Evolutionary conservation across 192 early-diverging fungal species (phyloP).

Genomic region (Coemansia sp.): DNA sequence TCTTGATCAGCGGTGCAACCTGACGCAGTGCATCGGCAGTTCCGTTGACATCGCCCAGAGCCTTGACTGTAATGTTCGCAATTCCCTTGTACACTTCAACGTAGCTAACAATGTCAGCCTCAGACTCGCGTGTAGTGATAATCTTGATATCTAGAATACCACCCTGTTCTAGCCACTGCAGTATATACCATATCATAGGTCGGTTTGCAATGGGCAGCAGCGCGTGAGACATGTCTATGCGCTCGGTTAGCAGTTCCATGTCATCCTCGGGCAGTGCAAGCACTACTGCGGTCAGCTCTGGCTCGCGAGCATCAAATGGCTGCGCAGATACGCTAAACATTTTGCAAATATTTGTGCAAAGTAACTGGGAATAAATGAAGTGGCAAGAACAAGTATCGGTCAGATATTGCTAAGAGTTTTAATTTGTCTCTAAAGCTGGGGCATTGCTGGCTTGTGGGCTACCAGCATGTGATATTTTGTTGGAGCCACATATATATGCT

Average conservation of each 20-base stretch:
- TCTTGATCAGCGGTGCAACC: conserved; percentile 81
- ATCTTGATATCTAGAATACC: conserved; percentile 75
- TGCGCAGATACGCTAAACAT: conserved; percentile 41
- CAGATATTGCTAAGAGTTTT: not conserved
- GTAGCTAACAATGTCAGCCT: conserved; percentile 59
- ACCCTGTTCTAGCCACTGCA: conserved; percentile 92
- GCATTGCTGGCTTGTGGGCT: not conserved
- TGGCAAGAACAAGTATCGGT: not conserved
- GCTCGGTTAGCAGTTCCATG: conserved; percentile 77
- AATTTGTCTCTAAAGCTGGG: not conserved
- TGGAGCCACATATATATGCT: too few species aligned
- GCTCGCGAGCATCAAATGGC: conserved; percentile 33
- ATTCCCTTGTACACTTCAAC: conserved; percentile 56
- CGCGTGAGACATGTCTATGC: conserved; percentile 86
- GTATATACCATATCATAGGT: conserved; percentile 90
- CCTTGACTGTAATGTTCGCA: conserved; percentile 55
- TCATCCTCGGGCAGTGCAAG: conserved; percentile 43
- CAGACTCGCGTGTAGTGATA: conserved; percentile 65
- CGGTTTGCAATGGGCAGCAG: conserved; percentile 91
- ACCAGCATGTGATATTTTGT: not conserved
- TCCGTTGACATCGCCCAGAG: conserved; percentile 59
- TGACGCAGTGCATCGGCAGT: conserved; percentile 83
- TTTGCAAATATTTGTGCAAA: not conserved
- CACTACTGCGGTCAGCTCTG: conserved; percentile 50
- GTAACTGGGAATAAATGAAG: not conserved